phyloP scores from a whole-genome alignment of 2,329 filamentous ascomycete species.

The Geosmithia flava region DNA sequence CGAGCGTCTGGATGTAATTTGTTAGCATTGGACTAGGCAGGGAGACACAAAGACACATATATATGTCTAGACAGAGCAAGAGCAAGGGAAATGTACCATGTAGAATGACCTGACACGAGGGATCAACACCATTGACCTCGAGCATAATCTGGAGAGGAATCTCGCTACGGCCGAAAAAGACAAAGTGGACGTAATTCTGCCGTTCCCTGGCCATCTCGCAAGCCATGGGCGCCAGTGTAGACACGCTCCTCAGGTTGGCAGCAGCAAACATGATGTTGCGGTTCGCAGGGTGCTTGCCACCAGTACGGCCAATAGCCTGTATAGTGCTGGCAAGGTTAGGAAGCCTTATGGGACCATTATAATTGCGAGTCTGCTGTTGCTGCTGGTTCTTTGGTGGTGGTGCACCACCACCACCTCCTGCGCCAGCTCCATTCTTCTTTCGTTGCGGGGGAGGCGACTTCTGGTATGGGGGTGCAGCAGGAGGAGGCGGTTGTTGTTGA shows the following conservation, averaged over 20 bases:
- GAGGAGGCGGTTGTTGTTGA: background rate
- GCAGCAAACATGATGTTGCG: slow-evolving; percentile 71
- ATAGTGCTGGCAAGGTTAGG: slow-evolving; percentile 52
- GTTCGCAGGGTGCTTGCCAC: slow-evolving; percentile 39
- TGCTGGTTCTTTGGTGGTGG: background rate
- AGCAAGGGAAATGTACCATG: slow-evolving; percentile 36
- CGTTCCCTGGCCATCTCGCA: slow-evolving; percentile 69
- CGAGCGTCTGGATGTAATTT: slow-evolving; percentile 50
- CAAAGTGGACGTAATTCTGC: slow-evolving; percentile 70
- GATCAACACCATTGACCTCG: slow-evolving; percentile 66
- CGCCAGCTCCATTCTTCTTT: slow-evolving; percentile 19
- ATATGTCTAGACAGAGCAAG: too few relatives aligned
- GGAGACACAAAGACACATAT: background rate
- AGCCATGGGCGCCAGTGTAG: slow-evolving; percentile 65
- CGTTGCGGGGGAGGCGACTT: slow-evolving; percentile 2
- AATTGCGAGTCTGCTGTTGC: slow-evolving; percentile 19
- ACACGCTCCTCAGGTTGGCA: slow-evolving; percentile 59
- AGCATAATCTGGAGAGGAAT: slow-evolving; percentile 58
- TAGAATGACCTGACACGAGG: slow-evolving; percentile 51
- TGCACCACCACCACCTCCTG: background rate
- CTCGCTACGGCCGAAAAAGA: slow-evolving; percentile 60
- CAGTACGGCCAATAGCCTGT: slow-evolving; percentile 40
- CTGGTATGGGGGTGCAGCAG: background rate
- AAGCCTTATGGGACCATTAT: slow-evolving; percentile 60
- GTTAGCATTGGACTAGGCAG: background rate